Evolutionary conservation across 1,139 yeast genomes (phyloP), one percentile per base, ranked within the genome.

Genomic region (Geotrichum histeridarum): DNA sequence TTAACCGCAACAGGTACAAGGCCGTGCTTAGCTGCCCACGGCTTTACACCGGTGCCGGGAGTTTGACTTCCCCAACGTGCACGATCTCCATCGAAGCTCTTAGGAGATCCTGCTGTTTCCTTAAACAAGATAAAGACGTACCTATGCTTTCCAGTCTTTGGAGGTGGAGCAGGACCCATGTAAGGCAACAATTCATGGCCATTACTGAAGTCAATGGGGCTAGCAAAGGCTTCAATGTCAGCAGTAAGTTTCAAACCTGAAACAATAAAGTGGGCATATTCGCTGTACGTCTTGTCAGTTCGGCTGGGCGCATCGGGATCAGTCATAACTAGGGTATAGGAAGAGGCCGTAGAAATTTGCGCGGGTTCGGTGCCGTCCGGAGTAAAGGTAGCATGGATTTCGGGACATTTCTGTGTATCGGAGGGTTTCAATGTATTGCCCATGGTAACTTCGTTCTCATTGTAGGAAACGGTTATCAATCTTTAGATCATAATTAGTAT

Each of bases 251-350:
- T 72, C 67, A 90, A 78, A 61, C 86, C 89, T 6, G 86, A 72
- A 35, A 80, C 78, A 42, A 90, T 73, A 77, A 81, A 87, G 72
- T 90, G 97, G 54, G 86, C 83, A 68, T 76, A 89, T 70, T 90
- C 96, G 8, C 94, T 84, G 95, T 95, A 89, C 66, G 83, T 86
- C 64, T 85, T 82, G 67, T 90, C 96, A 1, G 78, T 76, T 61
- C 82, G 78, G 2, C 91, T 80, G 14, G 97, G 97, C 8, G 96
- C 97, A 73, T 90, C 97, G 1, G 97, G 97, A 68, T 90, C 96
- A 2, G 97, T 90, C 62, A 90, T 64, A 2, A 86, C 86, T 61
- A 90, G 72, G 3, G 93, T 82, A 71, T 85, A 88, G 52, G 75
- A 72, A 60, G 82, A 88, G 14, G 72, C 67, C 18, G 33, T 11